Evolutionary conservation across 2,329 filamentous ascomycete species (phyloP).

Genomic region (Sporothrix curviconia): DNA sequence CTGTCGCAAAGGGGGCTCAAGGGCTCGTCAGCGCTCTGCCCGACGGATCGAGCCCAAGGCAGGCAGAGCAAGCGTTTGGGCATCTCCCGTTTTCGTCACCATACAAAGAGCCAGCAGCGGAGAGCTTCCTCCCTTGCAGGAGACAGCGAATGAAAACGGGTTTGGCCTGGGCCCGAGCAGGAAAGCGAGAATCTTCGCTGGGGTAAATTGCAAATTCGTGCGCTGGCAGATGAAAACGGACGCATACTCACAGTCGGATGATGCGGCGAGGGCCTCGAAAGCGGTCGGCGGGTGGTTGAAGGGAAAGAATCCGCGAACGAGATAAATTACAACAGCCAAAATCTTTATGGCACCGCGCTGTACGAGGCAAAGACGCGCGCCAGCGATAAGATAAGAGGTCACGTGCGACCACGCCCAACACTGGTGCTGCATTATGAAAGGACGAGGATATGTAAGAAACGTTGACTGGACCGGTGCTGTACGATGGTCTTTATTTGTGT

Average conservation of each 20-base stretch:
- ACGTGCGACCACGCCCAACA: no score
- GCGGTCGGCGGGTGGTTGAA: conserved; percentile 6
- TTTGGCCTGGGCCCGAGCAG: no score
- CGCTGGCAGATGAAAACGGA: not conserved
- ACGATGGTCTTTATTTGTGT: no score
- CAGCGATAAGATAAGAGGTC: conserved; percentile 14
- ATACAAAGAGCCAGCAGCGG: no score
- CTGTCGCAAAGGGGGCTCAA: not conserved
- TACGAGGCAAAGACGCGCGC: conserved; percentile 7
- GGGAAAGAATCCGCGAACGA: conserved; percentile 1
- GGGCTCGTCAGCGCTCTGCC: not conserved
- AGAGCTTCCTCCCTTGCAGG: no score
- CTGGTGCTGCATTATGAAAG: no score
- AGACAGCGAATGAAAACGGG: no score
- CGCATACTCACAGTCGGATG: not conserved
- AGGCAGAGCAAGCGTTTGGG: not conserved
- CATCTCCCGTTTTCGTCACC: conserved; percentile 1
- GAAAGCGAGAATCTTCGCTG: no score
- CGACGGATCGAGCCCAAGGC: not conserved
- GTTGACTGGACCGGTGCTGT: no score
- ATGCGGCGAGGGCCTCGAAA: not conserved
- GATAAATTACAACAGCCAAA: conserved; percentile 14
- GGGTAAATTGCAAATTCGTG: no score
- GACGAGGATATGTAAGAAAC: no score
- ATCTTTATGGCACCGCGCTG: conserved; percentile 12